A percentile compares a stretch with the other conserved stretches of the same genome.
Conservation (phyloP, 2,329 filamentous ascomycete genomes). For the Geosmithia flava region DNA sequence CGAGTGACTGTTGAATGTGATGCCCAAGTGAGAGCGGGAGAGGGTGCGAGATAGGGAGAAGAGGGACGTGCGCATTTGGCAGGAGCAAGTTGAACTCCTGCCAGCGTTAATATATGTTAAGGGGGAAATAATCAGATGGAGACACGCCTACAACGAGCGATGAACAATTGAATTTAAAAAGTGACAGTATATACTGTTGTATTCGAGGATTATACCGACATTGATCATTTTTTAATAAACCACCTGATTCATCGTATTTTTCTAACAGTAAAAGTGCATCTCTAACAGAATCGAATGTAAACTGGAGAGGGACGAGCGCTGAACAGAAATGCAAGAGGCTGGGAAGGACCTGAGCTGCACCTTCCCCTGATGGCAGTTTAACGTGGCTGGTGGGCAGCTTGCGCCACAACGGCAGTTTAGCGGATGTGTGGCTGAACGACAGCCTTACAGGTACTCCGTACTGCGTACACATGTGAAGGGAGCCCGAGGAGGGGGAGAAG, state of each 20-base stretch:
- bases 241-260: neutral
- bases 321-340: conserved; percentile 7
- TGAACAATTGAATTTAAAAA: neutral
- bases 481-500: too few relatives aligned
- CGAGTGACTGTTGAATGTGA: conserved; percentile 3
- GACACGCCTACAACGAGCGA: neutral
- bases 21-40: conserved; percentile 2
- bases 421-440: neutral
- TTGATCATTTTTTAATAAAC: neutral
- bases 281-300: conserved; percentile 18
- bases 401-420: neutral
- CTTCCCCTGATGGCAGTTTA: neutral
- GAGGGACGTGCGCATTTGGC: neutral
- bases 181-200: neutral
- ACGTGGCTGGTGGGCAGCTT: neutral
- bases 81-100: conserved; percentile 10
- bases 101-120: conserved; percentile 13
- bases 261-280: neutral
- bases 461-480: too few relatives aligned
- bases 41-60: neutral
- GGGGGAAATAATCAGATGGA: neutral
- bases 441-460: too few relatives aligned
- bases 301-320: conserved; percentile 13
- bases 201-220: neutral
- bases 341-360: neutral